A percentile compares a stretch with the other conserved stretches of the same genome.
Conservation (phyloP, 1,139 yeast species). For the Candida tetrigidarum region DNA sequence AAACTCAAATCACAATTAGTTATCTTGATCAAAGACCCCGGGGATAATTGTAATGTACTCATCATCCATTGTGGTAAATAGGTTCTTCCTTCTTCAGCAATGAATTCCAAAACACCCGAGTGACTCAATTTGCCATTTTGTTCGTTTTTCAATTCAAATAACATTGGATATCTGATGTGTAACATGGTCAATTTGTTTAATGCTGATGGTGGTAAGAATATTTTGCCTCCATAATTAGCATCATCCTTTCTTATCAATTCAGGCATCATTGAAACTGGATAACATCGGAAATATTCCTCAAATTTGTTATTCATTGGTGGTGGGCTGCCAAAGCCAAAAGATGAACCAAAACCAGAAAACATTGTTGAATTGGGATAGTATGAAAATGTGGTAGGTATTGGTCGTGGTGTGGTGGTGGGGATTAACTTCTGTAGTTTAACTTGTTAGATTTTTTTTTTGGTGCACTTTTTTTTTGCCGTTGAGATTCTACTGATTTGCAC, state of each 20-base stretch:
- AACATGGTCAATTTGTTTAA: conserved; percentile 81
- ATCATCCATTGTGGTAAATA: conserved; percentile 98
- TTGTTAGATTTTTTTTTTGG: background rate
- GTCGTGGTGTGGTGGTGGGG: background rate
- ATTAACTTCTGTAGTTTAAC: background rate
- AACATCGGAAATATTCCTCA: conserved; percentile 89
- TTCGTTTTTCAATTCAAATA: conserved; percentile 79
- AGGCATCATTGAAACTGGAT: conserved; percentile 92
- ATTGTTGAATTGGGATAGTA: conserved; percentile 19
- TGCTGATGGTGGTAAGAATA: conserved; percentile 92
- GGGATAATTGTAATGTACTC: conserved; percentile 69
- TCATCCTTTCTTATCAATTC: conserved; percentile 76
- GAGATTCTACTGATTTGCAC: too few species aligned
- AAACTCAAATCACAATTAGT: conserved; percentile 79
- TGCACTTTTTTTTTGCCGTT: conserved; percentile 5
- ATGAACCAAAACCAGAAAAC: conserved; percentile 52
- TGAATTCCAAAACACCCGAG: conserved; percentile 94
- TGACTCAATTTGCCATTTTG: conserved; percentile 65
- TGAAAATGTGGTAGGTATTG: background rate
- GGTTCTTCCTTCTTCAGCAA: conserved; percentile 96
- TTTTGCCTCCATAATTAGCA: conserved; percentile 96
- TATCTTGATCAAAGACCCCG: conserved; percentile 81
- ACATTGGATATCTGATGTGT: conserved; percentile 95
- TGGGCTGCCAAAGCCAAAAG: conserved; percentile 37
- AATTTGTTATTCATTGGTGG: conserved; percentile 35